Base-by-base conservation (phyloP, 176 grass and related monocot species). In the Carex myosuroides region DNA sequence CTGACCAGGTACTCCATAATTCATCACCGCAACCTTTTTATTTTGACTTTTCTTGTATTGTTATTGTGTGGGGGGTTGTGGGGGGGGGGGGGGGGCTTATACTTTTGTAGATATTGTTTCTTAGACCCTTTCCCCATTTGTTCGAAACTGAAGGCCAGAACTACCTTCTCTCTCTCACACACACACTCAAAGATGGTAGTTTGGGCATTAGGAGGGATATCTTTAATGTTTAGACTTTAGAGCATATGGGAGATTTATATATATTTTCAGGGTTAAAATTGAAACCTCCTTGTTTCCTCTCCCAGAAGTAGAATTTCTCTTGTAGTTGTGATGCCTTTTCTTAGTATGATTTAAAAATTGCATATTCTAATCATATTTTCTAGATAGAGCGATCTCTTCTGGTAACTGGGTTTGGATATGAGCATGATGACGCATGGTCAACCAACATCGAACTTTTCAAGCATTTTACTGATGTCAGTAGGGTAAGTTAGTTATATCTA, bases 361-460 rank as follows among this genome's bases (percentile, higher is more conserved):
- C 33, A 81, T 74, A 32, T 84, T 53, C 16, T 48, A 21, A 50
- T 42, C 48, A 57, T 20, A 74, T 90, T 89, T 29, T 83, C n/a
- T 86, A 98, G 95, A 87, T 98, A 83, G 95, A 95, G 85, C 89
- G 90, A 68, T 98, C 95, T 83, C 95, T 98, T 86, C 86, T 98
- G n/a, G 95, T 98, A 58, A 98, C 95, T 66, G 95, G 95, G 22
- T 98, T 98, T 86, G 92, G 95, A 78, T 98, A 98, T 85, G 95
- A 98, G 67, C 92, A 95, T 86, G 92, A 98, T 88, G 95, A 98
- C 85, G 89, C 95, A 83, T 98, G 95, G 95, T 67, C 81, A 71
- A 92, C 95, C 67, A 98, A 98, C 87, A 91, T 98, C 32, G 91
- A 91, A 72, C 88, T 98, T 63, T 98, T 98, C 86, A 98, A 95